Base-by-base conservation (phyloP, 1,284 basidiomycete genomes). In the Fomes fomentarius region DNA sequence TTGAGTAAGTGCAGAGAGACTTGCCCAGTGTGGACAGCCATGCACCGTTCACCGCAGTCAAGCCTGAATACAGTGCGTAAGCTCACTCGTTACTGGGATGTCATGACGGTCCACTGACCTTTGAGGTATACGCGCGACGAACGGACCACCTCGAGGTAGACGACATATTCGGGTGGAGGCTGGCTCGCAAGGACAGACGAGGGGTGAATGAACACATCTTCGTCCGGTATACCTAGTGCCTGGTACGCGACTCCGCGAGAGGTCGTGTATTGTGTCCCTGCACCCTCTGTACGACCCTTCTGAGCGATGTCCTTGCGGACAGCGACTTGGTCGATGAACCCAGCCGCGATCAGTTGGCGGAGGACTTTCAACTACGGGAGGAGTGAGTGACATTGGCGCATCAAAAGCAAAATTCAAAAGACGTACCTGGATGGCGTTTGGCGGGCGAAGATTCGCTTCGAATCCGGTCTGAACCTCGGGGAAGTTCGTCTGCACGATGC, bases 291-390 rank as follows among this genome's bases (percentile, higher is more conserved):
- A 15, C 42, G 30, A 33, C 76, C 76, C 57, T 82, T 83, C 39
- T 85, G 78, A 10, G 89, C 79, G 41, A 94, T 71, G 66, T 98
- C 96, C 64, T 94, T 94, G 17, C 97, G 87, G 21, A 96, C 83
- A 14, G 97, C 97, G 3, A 98, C 85, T 69, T 98, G 95, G 72
- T 99, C 96, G 63, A 98, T 93, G 74, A 97, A 98, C 6, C 89
- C 93, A 1, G 96, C 89, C 0, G 91, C 81, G 42, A 99, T 71
- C 17, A 98, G 80, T 69, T 99, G 97, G 31, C 93, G 85, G 14
- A 99, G 77, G 22, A 95, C 85, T 70, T 97, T 99, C 61, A 97
- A 78, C 89, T 98, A 68, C 8, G 33, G 14, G 15, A 12, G 14
- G 28, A 33, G 26, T 21, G 54, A 45, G 21, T 24, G 41, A 42